Percentiles rank a stretch among this genome's conserved stretches.
These are phyloP conservation scores for Tulasnella calospora DNA, from an alignment of 768 basidiomycete species.

Conservation along the genomic window DNA sequence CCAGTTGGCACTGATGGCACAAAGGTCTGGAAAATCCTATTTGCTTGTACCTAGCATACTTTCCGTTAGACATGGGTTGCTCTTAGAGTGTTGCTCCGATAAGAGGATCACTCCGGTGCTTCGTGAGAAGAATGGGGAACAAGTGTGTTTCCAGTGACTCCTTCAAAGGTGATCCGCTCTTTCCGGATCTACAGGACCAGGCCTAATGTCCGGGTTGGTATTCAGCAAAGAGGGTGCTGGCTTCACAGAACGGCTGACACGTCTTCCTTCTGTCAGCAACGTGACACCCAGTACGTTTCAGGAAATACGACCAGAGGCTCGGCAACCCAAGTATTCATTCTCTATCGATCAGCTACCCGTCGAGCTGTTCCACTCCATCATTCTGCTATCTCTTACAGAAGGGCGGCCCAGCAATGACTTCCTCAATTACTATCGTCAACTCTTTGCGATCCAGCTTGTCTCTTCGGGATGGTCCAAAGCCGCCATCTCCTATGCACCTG, in stretches of 20 bases:
- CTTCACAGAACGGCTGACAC: neutral
- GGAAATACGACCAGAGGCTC: no score
- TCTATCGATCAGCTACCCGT: neutral
- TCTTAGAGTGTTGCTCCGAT: neutral
- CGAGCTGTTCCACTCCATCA: neutral
- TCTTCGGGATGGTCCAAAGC: neutral
- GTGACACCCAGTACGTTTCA: no score
- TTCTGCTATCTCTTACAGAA: neutral
- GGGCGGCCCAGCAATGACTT: neutral
- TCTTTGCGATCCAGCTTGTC: neutral
- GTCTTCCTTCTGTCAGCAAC: neutral
- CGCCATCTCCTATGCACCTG: neutral
- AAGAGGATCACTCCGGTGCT: neutral
- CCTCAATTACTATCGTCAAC: neutral
- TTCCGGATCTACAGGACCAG: neutral
- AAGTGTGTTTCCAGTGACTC: neutral
- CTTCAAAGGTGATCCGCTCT: neutral
- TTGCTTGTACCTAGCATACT: slow-evolving; percentile 11
- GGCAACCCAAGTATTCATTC: neutral
- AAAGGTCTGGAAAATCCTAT: slow-evolving; percentile 25
- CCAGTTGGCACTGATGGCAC: slow-evolving; percentile 21
- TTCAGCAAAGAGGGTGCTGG: neutral
- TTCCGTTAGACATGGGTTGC: neutral
- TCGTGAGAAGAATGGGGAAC: neutral
- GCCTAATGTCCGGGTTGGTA: neutral